Evolutionary conservation across 2,329 filamentous ascomycete genomes (phyloP).

Genomic region (Claviceps quebecensis): DNA sequence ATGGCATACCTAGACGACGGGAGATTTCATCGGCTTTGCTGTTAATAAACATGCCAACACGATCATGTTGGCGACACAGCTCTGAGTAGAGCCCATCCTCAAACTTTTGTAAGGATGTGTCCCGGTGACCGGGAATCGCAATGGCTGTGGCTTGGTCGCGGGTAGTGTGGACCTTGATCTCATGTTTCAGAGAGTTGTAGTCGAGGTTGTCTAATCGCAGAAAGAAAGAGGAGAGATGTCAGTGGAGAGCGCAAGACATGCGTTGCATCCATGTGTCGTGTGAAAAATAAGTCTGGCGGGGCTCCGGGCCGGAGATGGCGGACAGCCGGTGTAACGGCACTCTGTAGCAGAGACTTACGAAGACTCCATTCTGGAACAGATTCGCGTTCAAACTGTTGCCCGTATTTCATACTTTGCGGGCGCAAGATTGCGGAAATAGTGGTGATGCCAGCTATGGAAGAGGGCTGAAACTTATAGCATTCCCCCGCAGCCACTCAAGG

Average conservation of each 20-base stretch:
- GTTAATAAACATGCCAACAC: slow-evolving; percentile 62
- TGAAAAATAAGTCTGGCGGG: neutral
- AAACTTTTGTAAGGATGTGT: slow-evolving; percentile 45
- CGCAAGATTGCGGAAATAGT: neutral
- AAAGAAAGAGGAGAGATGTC: neutral
- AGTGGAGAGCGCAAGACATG: neutral
- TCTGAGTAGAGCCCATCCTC: slow-evolving; percentile 59
- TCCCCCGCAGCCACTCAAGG: neutral
- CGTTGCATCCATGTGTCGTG: neutral
- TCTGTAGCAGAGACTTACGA: slow-evolving; percentile 32
- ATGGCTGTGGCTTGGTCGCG: slow-evolving; percentile 55
- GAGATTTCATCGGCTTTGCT: slow-evolving; percentile 71
- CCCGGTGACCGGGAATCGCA: slow-evolving; percentile 58
- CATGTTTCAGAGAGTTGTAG: slow-evolving; percentile 74
- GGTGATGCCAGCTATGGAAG: neutral
- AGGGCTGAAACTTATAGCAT: neutral
- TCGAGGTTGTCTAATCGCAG: slow-evolving; percentile 61
- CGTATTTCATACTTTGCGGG: slow-evolving; percentile 24
- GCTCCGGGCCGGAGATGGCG: neutral
- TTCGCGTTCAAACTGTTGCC: slow-evolving; percentile 50
- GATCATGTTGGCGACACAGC: slow-evolving; percentile 60
- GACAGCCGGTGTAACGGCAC: neutral
- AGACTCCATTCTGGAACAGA: slow-evolving; percentile 74
- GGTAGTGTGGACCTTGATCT: slow-evolving; percentile 70
- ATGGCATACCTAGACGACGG: slow-evolving; percentile 46